Conservation (phyloP, 2,329 filamentous ascomycete species). For the Fusarium falciforme region DNA sequence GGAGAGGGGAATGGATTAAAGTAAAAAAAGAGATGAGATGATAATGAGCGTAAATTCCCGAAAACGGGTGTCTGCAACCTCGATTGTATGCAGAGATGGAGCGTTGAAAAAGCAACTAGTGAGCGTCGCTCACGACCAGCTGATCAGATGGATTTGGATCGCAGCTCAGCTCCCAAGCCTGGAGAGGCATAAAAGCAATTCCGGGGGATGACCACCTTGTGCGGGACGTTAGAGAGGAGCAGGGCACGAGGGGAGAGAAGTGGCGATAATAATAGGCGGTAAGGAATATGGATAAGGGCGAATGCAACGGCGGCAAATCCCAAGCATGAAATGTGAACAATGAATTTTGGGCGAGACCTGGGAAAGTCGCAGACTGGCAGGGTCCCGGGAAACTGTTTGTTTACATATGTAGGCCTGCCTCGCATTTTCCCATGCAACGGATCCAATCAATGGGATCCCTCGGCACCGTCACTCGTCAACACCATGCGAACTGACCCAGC, state of each 20-base stretch:
- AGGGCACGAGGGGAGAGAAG: conserved; percentile 1
- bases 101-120: conserved; percentile 31
- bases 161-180: conserved; percentile 1
- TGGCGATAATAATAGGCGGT: conserved; percentile 14
- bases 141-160: conserved; percentile 1
- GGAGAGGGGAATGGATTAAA: background rate
- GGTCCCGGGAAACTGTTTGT: conserved; percentile 32
- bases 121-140: conserved; percentile 23
- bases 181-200: conserved; percentile 12
- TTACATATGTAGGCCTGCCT: conserved; percentile 34
- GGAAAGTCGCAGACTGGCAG: background rate
- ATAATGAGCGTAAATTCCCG: conserved; percentile 32
- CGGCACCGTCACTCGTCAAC: conserved; percentile 27
- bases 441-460: conserved; percentile 14
- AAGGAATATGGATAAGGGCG: conserved; percentile 7
- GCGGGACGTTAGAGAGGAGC: background rate
- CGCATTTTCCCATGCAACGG: background rate
- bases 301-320: conserved; percentile 12
- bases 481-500: conserved; percentile 34
- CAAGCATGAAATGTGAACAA: conserved; percentile 21
- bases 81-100: conserved; percentile 24
- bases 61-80: conserved; percentile 7
- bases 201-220: background rate
- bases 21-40: conserved; percentile 1
- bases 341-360: conserved; percentile 15